Conservation (phyloP, 1,284 basidiomycete genomes). For the Vanrija pseudolonga region DNA sequence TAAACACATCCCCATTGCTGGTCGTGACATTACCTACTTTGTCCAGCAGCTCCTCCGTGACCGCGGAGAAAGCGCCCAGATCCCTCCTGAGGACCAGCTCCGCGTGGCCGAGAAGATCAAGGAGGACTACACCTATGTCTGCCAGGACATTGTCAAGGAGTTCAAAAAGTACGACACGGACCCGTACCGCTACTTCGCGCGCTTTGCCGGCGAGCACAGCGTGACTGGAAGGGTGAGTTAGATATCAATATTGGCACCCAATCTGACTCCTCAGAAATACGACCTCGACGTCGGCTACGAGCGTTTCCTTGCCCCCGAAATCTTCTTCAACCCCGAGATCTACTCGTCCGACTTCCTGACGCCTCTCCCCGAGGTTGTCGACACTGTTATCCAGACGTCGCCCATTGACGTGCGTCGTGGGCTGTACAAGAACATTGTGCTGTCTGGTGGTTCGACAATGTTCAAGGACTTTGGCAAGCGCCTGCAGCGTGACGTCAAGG, state of each 20-base stretch:
- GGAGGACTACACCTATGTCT: conserved; percentile 98
- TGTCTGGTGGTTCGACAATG: conserved; percentile 95
- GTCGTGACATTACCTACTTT: conserved; percentile 95
- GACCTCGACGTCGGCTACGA: conserved; percentile 93
- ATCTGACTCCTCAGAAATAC: conserved; percentile 63
- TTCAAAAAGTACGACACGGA: conserved; percentile 97
- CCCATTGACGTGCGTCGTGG: conserved; percentile 94
- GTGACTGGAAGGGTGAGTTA: conserved; percentile 79
- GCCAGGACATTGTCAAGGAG: conserved; percentile 98
- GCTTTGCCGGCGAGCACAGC: conserved; percentile 87
- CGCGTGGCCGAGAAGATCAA: conserved; percentile 92
- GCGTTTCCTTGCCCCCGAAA: conserved; percentile 97
- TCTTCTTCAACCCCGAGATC: conserved; percentile 99
- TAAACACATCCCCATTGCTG: conserved; percentile 98
- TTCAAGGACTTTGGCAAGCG: conserved; percentile 96
- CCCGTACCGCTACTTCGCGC: conserved; percentile 92
- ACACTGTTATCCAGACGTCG: conserved; percentile 90
- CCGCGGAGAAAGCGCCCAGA: conserved; percentile 81
- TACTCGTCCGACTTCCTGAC: conserved; percentile 97
- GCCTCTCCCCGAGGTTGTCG: conserved; percentile 93
- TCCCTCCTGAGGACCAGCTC: conserved; percentile 95
- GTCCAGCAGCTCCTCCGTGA: conserved; percentile 95
- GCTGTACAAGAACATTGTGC: conserved; percentile 94
- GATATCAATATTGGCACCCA: neutral
- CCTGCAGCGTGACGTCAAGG: conserved; percentile 90